Evolutionary conservation across 139 green algal genomes (phyloP).

Genomic region (Chlamydomonas applanata): DNA sequence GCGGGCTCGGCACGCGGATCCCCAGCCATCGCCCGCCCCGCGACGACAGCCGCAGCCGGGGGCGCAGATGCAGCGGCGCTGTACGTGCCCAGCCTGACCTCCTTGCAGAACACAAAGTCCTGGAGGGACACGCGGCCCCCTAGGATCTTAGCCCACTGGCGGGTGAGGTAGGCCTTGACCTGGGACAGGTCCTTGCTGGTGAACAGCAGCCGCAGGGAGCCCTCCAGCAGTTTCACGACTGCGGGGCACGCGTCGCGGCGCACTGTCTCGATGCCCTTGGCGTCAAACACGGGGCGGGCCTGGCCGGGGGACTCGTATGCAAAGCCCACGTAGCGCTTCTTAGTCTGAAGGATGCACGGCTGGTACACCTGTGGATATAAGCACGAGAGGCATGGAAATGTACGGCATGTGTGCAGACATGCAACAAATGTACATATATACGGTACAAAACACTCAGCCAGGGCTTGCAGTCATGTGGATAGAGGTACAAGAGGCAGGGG

Average conservation of each 20-base stretch:
- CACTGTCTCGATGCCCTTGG: slow-evolving; percentile 68
- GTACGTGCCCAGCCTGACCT: slow-evolving; percentile 86
- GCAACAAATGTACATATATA: too few species aligned
- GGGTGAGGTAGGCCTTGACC: slow-evolving; percentile 78
- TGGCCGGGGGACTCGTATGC: slow-evolving; percentile 79
- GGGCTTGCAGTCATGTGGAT: not conserved
- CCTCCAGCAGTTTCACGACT: slow-evolving; percentile 88
- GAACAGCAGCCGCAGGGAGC: slow-evolving; percentile 83
- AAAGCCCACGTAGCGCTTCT: slow-evolving; percentile 98
- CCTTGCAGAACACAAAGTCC: slow-evolving; percentile 91
- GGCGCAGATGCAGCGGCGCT: slow-evolving; percentile 50
- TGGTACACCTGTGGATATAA: slow-evolving; percentile 75
- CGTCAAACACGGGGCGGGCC: slow-evolving; percentile 61
- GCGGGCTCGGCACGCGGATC: slow-evolving; percentile 85
- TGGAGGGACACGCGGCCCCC: slow-evolving; percentile 75
- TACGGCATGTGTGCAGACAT: too few species aligned
- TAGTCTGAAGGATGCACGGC: slow-evolving; percentile 91
- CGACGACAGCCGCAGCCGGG: slow-evolving; percentile 89
- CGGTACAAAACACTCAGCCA: not conserved
- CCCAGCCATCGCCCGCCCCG: slow-evolving; percentile 71
- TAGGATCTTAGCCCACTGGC: slow-evolving; percentile 89
- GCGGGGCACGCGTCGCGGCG: slow-evolving; percentile 89
- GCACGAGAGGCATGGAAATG: not conserved
- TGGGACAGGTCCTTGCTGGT: slow-evolving; percentile 68
- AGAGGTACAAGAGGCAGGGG: too few species aligned